phyloP scores from a whole-genome alignment of 371 early-diverging fungal species.

The Rhizopus sp. region DNA sequence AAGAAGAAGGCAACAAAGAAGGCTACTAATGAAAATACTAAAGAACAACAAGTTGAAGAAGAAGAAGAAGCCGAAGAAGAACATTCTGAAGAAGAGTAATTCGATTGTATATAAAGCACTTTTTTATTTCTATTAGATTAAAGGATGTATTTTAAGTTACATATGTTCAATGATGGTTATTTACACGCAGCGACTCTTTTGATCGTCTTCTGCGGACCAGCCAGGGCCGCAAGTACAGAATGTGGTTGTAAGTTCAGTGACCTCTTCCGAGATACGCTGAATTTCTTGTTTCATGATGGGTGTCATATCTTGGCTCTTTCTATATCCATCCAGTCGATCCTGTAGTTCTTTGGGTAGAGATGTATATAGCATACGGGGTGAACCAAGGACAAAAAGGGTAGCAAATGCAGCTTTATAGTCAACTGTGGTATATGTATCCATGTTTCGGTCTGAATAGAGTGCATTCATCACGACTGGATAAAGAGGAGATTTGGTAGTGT shows the following conservation, averaged over 20 bases:
- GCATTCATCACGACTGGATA: slow-evolving; percentile 48
- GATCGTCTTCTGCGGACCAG: slow-evolving; percentile 10
- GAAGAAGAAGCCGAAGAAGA: not conserved
- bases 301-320: slow-evolving; percentile 27
- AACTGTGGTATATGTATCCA: slow-evolving; percentile 15
- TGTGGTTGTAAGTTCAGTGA: slow-evolving; percentile 28
- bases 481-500: slow-evolving; percentile 44
- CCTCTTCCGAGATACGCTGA: slow-evolving; percentile 31
- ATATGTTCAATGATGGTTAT: not conserved
- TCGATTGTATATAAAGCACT: not conserved
- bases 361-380: slow-evolving; percentile 32
- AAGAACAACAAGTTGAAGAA: not conserved
- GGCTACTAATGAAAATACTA: not conserved
- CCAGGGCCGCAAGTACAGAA: slow-evolving; percentile 34
- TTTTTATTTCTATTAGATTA: not conserved
- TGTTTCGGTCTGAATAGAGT: slow-evolving; percentile 31
- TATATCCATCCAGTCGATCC: slow-evolving; percentile 21
- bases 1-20: slow-evolving; percentile 27
- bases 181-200: slow-evolving; percentile 9
- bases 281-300: slow-evolving; percentile 25
- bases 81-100: slow-evolving; percentile 1
- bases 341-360: slow-evolving; percentile 32
- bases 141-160: too few species aligned
- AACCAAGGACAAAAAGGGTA: slow-evolving; percentile 33
- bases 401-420: slow-evolving; percentile 38